phyloP scores from a whole-genome alignment of 768 basidiomycete species.

The Tricholoma bakamatsutake region DNA sequence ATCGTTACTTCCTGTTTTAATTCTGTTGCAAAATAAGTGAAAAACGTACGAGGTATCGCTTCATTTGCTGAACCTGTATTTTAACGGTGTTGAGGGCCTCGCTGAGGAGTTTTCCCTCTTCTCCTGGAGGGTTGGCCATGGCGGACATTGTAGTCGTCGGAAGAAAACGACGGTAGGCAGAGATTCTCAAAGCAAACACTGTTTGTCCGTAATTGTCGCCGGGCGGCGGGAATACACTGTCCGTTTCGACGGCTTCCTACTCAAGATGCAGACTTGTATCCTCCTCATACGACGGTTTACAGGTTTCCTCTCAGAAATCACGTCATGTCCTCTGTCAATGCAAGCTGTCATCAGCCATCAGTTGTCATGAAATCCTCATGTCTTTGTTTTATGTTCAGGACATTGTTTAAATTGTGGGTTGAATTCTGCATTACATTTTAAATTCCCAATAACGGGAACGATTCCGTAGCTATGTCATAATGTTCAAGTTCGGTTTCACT shows the following conservation, averaged over 20 bases:
- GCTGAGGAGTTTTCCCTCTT: slow-evolving; percentile 81
- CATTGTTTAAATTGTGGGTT: too few species aligned
- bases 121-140: slow-evolving; percentile 36
- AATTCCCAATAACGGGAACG: too few species aligned
- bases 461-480: too few species aligned
- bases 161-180: neutral
- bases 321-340: too few species aligned
- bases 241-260: neutral
- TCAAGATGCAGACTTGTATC: too few species aligned
- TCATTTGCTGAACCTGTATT: slow-evolving; percentile 93
- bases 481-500: too few species aligned
- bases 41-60: slow-evolving; percentile 77
- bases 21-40: neutral
- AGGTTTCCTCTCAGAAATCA: too few species aligned
- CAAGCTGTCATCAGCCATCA: too few species aligned
- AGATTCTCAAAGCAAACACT: neutral
- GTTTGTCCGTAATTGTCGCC: neutral
- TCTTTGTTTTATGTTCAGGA: too few species aligned
- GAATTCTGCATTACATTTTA: too few species aligned
- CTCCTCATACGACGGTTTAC: too few species aligned
- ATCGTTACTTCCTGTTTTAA: neutral
- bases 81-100: slow-evolving; percentile 84
- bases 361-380: too few species aligned
- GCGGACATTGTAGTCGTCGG: slow-evolving; percentile 16
- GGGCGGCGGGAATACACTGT: neutral